Evolutionary conservation across 2,329 filamentous ascomycete genomes (phyloP).

Genomic region (Xylariaceae sp.): DNA sequence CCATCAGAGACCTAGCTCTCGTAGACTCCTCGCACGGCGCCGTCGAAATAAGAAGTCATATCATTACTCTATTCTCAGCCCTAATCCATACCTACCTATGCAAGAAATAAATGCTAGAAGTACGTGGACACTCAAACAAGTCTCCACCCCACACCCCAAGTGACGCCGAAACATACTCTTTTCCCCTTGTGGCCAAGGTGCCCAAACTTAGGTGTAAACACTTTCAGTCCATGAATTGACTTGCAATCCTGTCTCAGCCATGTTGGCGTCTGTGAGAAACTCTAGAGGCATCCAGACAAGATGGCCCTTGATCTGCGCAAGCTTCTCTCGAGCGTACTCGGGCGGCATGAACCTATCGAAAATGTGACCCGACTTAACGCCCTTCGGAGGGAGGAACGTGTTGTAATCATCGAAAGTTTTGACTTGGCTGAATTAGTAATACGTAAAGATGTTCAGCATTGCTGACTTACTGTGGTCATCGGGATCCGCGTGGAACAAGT

Average conservation of each 20-base stretch:
- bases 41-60: not conserved
- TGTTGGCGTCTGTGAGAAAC: slow-evolving; percentile 77
- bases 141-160: no score
- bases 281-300: slow-evolving; percentile 94
- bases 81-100: no score
- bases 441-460: not conserved
- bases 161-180: no score
- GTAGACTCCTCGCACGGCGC: no score
- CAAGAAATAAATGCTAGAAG: not conserved
- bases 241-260: slow-evolving; percentile 86
- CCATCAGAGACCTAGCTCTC: no score
- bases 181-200: no score
- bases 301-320: slow-evolving; percentile 81
- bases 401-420: slow-evolving; percentile 91
- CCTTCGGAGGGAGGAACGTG: slow-evolving; percentile 66
- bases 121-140: not conserved
- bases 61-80: no score
- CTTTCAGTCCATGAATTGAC: slow-evolving; percentile 86
- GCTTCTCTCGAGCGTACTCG: slow-evolving; percentile 68
- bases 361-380: slow-evolving; percentile 79
- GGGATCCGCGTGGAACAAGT: slow-evolving; percentile 83
- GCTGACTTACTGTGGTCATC: slow-evolving; percentile 69
- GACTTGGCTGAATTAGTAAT: slow-evolving; percentile 47
- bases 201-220: slow-evolving; percentile 62
- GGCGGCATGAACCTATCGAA: slow-evolving; percentile 76